A percentile compares a stretch with the other conserved stretches of the same genome.
phyloP scores from a whole-genome alignment of 306 rosid species.

The Pterocarpus santalinus region DNA sequence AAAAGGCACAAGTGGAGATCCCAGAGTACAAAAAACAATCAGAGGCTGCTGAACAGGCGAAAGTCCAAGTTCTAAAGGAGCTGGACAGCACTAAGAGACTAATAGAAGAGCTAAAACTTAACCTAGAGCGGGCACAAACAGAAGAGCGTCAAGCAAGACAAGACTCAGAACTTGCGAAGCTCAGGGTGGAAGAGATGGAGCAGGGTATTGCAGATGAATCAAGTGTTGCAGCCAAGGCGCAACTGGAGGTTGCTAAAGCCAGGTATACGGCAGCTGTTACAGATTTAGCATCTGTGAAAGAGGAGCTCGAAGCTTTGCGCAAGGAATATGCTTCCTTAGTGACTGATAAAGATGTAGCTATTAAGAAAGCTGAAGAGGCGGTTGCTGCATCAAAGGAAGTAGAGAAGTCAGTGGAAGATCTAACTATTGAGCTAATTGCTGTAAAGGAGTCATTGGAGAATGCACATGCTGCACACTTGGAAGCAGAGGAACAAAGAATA shows the following conservation, averaged over 20 bases:
- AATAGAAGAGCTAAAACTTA: constrained; percentile 91
- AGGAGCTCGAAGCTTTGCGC: constrained; percentile 74
- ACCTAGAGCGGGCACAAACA: constrained; percentile 94
- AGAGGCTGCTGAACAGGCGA: constrained; percentile 70
- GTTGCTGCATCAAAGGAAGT: constrained; percentile 85
- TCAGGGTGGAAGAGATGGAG: constrained; percentile 99
- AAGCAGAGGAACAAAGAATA: constrained; percentile 96
- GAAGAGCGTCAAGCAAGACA: constrained; percentile 96
- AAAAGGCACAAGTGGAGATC: constrained; percentile 74
- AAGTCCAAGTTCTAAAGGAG: constrained; percentile 73
- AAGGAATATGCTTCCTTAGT: constrained; percentile 82
- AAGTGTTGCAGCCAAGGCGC: constrained; percentile 97
- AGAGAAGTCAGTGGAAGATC: constrained; percentile 93
- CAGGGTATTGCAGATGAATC: constrained; percentile 98
- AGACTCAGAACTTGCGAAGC: constrained; percentile 97
- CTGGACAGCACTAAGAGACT: constrained; percentile 88
- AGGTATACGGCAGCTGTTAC: constrained; percentile 81
- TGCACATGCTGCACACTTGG: constrained; percentile 93
- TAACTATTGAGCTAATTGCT: constrained; percentile 88
- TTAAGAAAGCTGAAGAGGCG: constrained; percentile 85
- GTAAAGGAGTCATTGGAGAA: constrained; percentile 85
- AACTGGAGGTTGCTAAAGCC: constrained; percentile 96
- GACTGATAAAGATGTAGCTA: constrained; percentile 76
- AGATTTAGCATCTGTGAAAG: constrained; percentile 80
- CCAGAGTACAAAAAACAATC: constrained; percentile 77